Base-by-base conservation (phyloP, 306 rosid genomes). In the Pueraria montana region DNA sequence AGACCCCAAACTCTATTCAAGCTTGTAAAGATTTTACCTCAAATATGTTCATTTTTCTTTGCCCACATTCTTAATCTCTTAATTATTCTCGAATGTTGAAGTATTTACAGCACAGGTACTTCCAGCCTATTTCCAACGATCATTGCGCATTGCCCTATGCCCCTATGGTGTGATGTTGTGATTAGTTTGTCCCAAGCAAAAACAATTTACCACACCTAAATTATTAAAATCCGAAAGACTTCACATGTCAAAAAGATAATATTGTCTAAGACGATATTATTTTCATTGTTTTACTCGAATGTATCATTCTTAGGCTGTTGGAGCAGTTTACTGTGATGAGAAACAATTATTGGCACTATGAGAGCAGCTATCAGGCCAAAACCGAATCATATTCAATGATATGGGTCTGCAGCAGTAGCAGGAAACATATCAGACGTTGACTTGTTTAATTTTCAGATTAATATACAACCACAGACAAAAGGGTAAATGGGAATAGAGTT, bases 351-450 rank as follows among this genome's bases (percentile, higher is more conserved):
- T 66, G 50, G 16, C 16, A 34, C 8, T 1, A 5, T n/a, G 5
- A 34, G 13, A 67, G 73, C 52, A 67, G 30, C 8, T 40, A 20
- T 11, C 73, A 67, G n/a, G n/a, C 52, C 52, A 67, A 67, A 67
- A 18, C 73, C 73, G 40, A 67, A 67, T 38, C 50, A 40, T 67
- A 67, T 40, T 18, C 18, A 67, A 67, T 40, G 52, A 67, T 40
- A 67, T 26, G 73, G 50, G 1, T 26, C 48, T 36, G 52, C 73
- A 40, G 52, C 73, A 67, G 73, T 52, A 38, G 49, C 73, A 38
- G 73, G 50, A 18, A 67, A 67, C 73, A 67, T 67, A 67, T 67
- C 52, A 36, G 72, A 36, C 49, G 72, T 66, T 66, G 72, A 66
- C 72, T 2, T n/a, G 8, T 66, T 66, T n/a, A 36, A 34, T 66